Conservation (phyloP, 306 rosid genomes). For the Comarum palustre region DNA sequence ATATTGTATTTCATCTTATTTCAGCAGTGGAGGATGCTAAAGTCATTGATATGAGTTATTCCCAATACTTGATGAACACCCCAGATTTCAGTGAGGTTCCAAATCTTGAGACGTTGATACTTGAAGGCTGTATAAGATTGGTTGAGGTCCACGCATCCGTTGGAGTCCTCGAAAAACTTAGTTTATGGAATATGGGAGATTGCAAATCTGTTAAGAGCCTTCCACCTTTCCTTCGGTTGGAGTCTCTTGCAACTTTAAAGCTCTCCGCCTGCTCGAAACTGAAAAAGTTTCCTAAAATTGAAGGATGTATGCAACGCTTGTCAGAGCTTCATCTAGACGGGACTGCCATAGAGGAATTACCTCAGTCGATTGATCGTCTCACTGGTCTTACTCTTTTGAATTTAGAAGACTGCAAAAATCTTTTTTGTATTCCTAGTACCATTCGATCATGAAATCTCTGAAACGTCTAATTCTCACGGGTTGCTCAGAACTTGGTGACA, state of each 20-base stretch:
- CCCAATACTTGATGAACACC: constrained; percentile 12
- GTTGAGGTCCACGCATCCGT: constrained; percentile 16
- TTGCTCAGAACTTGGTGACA: constrained; percentile 9
- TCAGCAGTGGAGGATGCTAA: constrained; percentile 7
- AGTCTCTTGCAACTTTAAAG: constrained; percentile 10
- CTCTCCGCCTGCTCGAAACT: constrained; percentile 22
- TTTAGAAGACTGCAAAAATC: constrained; percentile 17
- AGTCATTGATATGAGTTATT: constrained; percentile 14
- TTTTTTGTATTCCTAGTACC: constrained; percentile 14
- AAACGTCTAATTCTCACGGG: constrained; percentile 17
- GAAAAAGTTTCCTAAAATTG: constrained; percentile 21
- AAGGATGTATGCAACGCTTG: constrained; percentile 19
- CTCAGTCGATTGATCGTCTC: constrained; percentile 7
- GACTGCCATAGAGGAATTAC: constrained; percentile 18
- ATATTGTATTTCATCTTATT: neutral
- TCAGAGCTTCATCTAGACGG: constrained; percentile 21
- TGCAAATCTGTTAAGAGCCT: constrained; percentile 12
- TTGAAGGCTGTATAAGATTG: constrained; percentile 23
- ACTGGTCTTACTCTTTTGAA: constrained; percentile 14
- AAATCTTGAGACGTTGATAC: constrained; percentile 23
- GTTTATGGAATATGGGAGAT: constrained; percentile 19
- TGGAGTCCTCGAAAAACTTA: constrained; percentile 18
- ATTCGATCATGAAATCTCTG: constrained; percentile 15
- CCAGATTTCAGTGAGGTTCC: constrained; percentile 20
- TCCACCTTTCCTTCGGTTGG: constrained; percentile 6